Evolutionary conservation across 352 stramenopile genomes (phyloP), one percentile per base, ranked within the genome.

Genomic region (Phytopythium boreale): DNA sequence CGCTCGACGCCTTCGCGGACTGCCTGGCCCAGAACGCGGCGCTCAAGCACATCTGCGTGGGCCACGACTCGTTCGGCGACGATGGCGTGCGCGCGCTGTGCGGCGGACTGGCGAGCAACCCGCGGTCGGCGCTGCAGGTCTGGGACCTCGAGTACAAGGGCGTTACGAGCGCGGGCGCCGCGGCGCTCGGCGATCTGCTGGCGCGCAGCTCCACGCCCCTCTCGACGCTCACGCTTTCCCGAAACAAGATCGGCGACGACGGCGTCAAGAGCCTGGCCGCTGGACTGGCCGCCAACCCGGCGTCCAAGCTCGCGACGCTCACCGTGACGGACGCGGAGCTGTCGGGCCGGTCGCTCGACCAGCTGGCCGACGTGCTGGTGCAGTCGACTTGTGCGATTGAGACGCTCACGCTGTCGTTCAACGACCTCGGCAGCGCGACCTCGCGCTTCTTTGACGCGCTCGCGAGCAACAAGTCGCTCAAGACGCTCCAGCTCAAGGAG

Each of bases 101-200:
- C 41, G 56, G 64, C 15, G 82, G 79, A 8, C 65, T 95, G 51
- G 73, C 70, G 31, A 66, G 72, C 26, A 93, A 95, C 43, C n/a
- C 61, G 8, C 60, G 76, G 24, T 88, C 82, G 29, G 71, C 56
- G 11, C 60, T 95, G n/a, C 53, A 76, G n/a, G 61, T 64, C 6
- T 92, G 82, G 80, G 82, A 92, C 49, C 74, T 95, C 34, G 84
- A 93, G 64, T 74, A 85, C 68, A 95, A 95, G 69, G 78, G 68
- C 17, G 66, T 93, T 4, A 64, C 74, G 17, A 69, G 73, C 36
- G 61, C 68, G 0, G 84, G 86, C n/a, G 77, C 72, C 0, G 56
- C 64, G 26, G 74, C 82, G 2, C 59, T 95, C 29, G 81, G 76
- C 1, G 64, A 79, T 34, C 63, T 95, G 59, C 79, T 95, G 22